Conservation (phyloP, 169 alveolate species). For the Plasmodium reichenowi region DNA sequence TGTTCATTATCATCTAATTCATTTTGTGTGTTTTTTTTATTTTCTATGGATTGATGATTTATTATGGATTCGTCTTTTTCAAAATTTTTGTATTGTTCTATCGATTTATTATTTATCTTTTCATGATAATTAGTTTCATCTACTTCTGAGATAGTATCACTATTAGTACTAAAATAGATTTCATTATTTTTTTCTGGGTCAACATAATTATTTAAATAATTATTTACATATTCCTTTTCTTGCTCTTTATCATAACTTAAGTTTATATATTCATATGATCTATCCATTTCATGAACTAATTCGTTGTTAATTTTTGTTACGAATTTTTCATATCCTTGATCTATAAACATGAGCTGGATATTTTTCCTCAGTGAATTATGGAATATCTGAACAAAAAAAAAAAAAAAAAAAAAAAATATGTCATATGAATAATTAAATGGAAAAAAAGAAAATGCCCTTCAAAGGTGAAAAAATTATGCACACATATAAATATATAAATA, state of each 20-base stretch:
- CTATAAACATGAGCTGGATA: constrained; percentile 57
- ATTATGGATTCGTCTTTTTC: neutral
- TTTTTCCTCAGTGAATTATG: constrained; percentile 52
- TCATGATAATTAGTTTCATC: constrained; percentile 11
- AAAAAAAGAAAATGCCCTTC: neutral
- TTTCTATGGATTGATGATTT: neutral
- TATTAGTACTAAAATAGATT: constrained; percentile 12
- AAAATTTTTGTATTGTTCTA: neutral
- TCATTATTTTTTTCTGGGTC: constrained; percentile 4
- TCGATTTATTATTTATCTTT: neutral
- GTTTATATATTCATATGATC: constrained; percentile 29
- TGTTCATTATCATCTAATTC: constrained; percentile 9
- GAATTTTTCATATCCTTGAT: constrained; percentile 38
- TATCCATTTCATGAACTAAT: constrained; percentile 37
- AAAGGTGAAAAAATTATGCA: neutral
- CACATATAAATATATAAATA: neutral
- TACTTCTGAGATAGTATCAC: constrained; percentile 7
- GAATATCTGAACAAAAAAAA: constrained; percentile 23
- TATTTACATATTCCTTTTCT: constrained; percentile 7
- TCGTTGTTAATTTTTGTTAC: constrained; percentile 37
- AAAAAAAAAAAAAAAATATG: constrained; percentile 1
- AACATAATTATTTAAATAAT: constrained; percentile 3
- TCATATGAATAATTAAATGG: neutral
- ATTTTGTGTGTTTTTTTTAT: constrained; percentile 3
- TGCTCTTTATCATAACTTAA: constrained; percentile 43